phyloP scores from a whole-genome alignment of 2,329 filamentous ascomycete genomes.

The Acephala macrosclerotiorum region DNA sequence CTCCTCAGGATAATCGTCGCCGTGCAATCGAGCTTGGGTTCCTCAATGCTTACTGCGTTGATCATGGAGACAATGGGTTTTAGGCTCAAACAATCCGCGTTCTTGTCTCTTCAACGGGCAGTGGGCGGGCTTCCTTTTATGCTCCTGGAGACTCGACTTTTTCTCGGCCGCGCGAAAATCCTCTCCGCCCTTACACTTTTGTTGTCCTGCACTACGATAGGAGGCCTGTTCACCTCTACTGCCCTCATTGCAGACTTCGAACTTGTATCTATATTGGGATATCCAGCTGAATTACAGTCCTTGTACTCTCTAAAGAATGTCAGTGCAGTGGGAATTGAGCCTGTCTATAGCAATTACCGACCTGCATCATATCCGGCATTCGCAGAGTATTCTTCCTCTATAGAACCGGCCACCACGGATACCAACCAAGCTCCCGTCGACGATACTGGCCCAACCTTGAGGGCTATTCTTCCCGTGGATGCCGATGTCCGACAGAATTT shows the following conservation, averaged over 20 bases:
- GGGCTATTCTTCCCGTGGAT: conserved; percentile 5
- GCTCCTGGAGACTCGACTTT: conserved; percentile 2
- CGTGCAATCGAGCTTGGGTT: not conserved
- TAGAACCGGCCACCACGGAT: not conserved
- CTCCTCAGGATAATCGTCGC: conserved; percentile 10
- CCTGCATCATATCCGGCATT: conserved; percentile 11
- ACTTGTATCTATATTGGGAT: conserved; percentile 7
- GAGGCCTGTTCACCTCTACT: conserved; percentile 11
- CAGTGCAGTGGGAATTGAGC: not conserved
- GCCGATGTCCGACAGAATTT: conserved; percentile 5
- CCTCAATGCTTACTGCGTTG: conserved; percentile 10
- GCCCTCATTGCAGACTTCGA: conserved; percentile 6
- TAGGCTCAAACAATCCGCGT: not conserved
- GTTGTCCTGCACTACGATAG: conserved; percentile 1
- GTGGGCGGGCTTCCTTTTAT: not conserved
- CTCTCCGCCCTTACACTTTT: not conserved
- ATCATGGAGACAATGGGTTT: conserved; percentile 13
- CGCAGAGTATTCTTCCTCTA: conserved; percentile 4
- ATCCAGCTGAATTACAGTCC: not conserved
- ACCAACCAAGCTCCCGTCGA: not conserved
- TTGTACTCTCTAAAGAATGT: conserved; percentile 3
- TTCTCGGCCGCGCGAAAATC: not conserved
- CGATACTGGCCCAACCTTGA: conserved; percentile 2
- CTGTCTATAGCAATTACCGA: not conserved
- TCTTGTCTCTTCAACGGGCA: conserved; percentile 5